Conservation (phyloP, 768 basidiomycete species). For the Pleurotus platypus region DNA sequence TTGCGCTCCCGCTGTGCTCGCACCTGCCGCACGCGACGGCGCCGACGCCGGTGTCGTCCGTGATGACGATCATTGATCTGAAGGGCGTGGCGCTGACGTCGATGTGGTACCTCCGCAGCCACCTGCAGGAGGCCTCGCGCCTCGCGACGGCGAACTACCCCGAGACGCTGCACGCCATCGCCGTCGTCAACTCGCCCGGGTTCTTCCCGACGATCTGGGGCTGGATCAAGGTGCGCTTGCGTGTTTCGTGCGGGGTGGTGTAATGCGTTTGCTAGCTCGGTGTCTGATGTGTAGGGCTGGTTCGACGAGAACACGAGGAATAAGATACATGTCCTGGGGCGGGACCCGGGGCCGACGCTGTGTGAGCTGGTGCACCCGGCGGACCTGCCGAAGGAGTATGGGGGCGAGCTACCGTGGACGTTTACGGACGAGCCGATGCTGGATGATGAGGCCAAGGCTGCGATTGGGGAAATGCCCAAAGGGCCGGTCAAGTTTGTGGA, state of each 20-base stretch:
- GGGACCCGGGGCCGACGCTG: constrained; percentile 51
- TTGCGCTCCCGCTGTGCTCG: constrained; percentile 62
- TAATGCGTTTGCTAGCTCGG: neutral
- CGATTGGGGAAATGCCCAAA: constrained; percentile 49
- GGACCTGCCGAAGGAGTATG: constrained; percentile 66
- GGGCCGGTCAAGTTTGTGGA: constrained; percentile 51
- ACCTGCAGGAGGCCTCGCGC: constrained; percentile 71
- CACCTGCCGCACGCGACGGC: constrained; percentile 49
- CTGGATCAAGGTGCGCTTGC: constrained; percentile 64
- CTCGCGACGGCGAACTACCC: constrained; percentile 82
- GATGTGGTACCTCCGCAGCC: constrained; percentile 68
- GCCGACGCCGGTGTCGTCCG: constrained; percentile 55
- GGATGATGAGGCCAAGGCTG: constrained; percentile 48
- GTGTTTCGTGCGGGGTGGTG: neutral
- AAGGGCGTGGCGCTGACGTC: constrained; percentile 52
- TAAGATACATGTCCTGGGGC: constrained; percentile 75
- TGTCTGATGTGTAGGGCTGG: constrained; percentile 45
- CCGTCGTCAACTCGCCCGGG: constrained; percentile 73
- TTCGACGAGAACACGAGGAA: constrained; percentile 76
- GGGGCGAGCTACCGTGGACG: constrained; percentile 69
- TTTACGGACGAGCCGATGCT: constrained; percentile 66
- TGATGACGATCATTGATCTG: constrained; percentile 74
- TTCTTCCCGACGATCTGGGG: constrained; percentile 85
- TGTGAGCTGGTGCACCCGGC: constrained; percentile 39
- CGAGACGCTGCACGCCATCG: constrained; percentile 67